These are phyloP conservation scores for Rhizopogon rudus DNA, from an alignment of 768 basidiomycete species.

Conservation along the genomic window DNA sequence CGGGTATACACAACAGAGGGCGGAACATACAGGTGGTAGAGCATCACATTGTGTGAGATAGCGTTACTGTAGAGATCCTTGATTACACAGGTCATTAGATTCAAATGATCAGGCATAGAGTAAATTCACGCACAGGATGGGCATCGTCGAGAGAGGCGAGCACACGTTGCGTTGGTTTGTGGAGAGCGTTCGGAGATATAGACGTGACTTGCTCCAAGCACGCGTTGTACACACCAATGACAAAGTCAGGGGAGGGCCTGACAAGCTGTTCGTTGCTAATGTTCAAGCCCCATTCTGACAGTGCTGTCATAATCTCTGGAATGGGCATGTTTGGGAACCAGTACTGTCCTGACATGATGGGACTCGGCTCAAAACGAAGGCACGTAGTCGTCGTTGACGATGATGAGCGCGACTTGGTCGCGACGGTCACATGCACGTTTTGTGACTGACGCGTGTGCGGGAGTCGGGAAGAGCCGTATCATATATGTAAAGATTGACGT, in stretches of 20 bases:
- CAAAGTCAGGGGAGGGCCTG: slow-evolving; percentile 66
- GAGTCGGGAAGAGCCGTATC: too few relatives aligned
- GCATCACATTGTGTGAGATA: slow-evolving; percentile 56
- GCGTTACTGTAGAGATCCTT: slow-evolving; percentile 66
- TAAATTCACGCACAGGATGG: slow-evolving; percentile 42
- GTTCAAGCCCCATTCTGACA: slow-evolving; percentile 64
- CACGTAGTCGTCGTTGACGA: too few relatives aligned
- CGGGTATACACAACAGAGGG: neutral
- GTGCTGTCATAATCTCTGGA: slow-evolving; percentile 57
- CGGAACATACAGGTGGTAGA: slow-evolving; percentile 57
- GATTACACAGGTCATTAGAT: neutral
- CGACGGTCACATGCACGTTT: too few relatives aligned
- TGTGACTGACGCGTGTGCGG: too few relatives aligned
- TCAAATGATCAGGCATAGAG: neutral
- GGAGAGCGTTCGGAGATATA: slow-evolving; percentile 52
- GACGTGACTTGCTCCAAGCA: slow-evolving; percentile 71
- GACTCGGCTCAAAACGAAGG: too few relatives aligned
- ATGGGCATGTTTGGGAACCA: slow-evolving; percentile 66
- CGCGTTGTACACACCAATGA: slow-evolving; percentile 61
- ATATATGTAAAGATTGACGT: too few relatives aligned
- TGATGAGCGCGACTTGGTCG: too few relatives aligned
- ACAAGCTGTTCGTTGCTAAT: slow-evolving; percentile 65
- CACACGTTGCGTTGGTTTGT: slow-evolving; percentile 52
- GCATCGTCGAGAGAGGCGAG: slow-evolving; percentile 46
- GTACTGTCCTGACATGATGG: slow-evolving; percentile 31